Base-by-base conservation (phyloP, 2,329 filamentous ascomycete genomes). In the Fusarium subglutinans region DNA sequence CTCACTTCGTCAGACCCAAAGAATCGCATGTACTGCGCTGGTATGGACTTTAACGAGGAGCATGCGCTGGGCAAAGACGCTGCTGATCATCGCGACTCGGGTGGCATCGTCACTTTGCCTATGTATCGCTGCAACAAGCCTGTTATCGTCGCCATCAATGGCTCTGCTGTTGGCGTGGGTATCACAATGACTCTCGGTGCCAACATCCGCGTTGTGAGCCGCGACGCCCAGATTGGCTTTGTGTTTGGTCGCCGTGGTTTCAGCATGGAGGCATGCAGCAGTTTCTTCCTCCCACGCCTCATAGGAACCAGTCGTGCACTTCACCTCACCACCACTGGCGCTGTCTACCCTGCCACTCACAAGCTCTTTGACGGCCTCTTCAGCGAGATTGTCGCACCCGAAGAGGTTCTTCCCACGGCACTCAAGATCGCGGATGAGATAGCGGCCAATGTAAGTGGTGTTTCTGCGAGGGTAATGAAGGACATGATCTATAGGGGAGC, bases 231-330 rank as follows among this genome's bases (percentile, higher is more conserved):
- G 78, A 88, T 94, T 71, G 93, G 92, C 59, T 93, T 94, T 79
- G 92, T 94, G 24, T 95, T 95, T 80, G 86, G 88, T 30, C 88
- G 92, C 33, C 87, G 92, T 48, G 93, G 92, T 3, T 86, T 95
- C 77, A 86, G 90, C 67, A 91, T 93, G 88, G 93, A 95, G 81
- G 92, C 91, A 2, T 91, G 89, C 78, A 90, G 87, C 57, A 91
- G 89, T 14, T 95, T 88, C 81, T 95, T 93, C 84, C 85, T 95
- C 41, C 92, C 93, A 6, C 87, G 91, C 1, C 84, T 94, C 33
- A 87, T 94, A 68, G 93, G 93, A 65, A 84, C 87, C 63, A 87
- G 87, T 20, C 87, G 88, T 72, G 91, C 92, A 2, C 82, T 92
- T 79, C 89, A 92, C 77, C 86, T 93, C 37, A 85, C 90, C 48